Base-by-base conservation (phyloP, 331 rosid genomes). In the Telfairia occidentalis region DNA sequence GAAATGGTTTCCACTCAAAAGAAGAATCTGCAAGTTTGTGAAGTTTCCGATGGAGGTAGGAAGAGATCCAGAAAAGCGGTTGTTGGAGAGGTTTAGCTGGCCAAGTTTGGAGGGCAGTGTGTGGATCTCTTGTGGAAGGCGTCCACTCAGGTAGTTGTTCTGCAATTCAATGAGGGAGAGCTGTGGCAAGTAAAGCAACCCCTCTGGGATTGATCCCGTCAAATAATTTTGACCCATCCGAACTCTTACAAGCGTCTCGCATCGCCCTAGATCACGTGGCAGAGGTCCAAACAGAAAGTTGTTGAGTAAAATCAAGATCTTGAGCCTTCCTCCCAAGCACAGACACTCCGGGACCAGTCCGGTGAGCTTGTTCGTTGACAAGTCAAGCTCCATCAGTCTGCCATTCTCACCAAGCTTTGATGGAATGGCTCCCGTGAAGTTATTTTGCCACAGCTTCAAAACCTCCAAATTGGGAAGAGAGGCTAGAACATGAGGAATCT, bases 361-460 rank as follows among this genome's bases (percentile, higher is more conserved):
- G 10, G 97, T 92, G 89, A 92, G 97, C 82, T 92, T 92, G 79
- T 90, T 92, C 8, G 96, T 82, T 15, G 97, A 92, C 92, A 92
- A 87, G 46, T 92, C 96, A 24, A 92, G 86, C n/a, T 72, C 5
- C 35, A 82, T 88, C 12, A 92, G 87, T 76, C 83, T 92, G 75
- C 92, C 92, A 38, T 74, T 88, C 16, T 73, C 82, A 75, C 97
- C 97, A 5, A 92, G 97, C 45, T 81, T 85, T 70, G 80, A 73
- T 3, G 97, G 97, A 37, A 92, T 87, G 53, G 81, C 85, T 48
- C 97, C 97, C 0, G 97, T 92, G 89, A 92, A 92, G 83, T 92
- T 88, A 90, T 92, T 92, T 93, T 74, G 89, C 96, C 96, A 92
- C 45, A 92, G 82, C 38, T 75, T 84, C 50, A 92, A 84, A 9